Base-by-base conservation (phyloP, 2,329 filamentous ascomycete species). In the Hypoxylon sp. region DNA sequence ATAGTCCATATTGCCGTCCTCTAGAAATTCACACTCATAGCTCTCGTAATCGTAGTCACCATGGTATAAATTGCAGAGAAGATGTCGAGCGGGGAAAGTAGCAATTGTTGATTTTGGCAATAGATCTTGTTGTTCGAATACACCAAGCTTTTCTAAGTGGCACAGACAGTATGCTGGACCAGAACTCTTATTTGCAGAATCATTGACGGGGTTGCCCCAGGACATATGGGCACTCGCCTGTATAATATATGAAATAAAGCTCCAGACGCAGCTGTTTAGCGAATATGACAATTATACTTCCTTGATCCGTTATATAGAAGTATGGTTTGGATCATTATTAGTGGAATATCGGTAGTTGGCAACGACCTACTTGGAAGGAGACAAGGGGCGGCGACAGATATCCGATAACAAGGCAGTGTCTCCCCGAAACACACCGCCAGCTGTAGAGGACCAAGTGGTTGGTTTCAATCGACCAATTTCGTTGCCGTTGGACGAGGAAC, bases 211-310 rank as follows among this genome's bases (percentile, higher is more conserved):
- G 1, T 39, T 47, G 1, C 19, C 60, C 3, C 64, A 44, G 5
- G 68, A 70, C 57, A 68, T 70, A 4, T 70, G 64, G 65, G 64
- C 53, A 19, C 47, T 70, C 2, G 64, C 61, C 13, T 65, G 61
- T 24, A 67, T 55, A 0, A 64, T 70, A 50, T 70, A 59, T 21
- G 60, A 68, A 35, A 31, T 65, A 7, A 62, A 44, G 3, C 24
- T 48, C 19, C 53, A 44, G 8, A 44, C 19, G 5, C 61, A 46
- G 27, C 37, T 70, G 0, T 65, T 68, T 11, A 62, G 65, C 8
- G 60, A 70, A 42, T 56, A 56, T 42, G 10, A 70, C 7, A 11
- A 57, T 15, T 68, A 70, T 15, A 51, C 61, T 6, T 58, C 52
- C 3, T 31, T 70, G 21, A 68, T 68, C 65, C 65, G 50, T 3